Percentiles rank a stretch among this genome's conserved stretches.
phyloP scores from a whole-genome alignment of 768 basidiomycete genomes.

The Trametes coccinea region DNA sequence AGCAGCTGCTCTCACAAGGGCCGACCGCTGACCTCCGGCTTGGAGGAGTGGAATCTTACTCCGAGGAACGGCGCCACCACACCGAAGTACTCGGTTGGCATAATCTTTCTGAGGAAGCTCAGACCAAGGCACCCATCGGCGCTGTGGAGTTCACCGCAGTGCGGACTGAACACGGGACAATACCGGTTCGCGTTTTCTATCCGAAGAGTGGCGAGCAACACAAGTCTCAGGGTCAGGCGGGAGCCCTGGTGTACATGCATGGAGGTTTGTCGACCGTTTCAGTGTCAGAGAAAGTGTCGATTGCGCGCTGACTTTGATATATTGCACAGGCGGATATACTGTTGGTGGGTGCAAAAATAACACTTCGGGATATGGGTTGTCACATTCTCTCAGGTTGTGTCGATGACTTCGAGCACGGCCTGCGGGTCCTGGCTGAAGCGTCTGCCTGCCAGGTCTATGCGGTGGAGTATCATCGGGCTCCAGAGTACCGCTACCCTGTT shows the following conservation, averaged over 20 bases:
- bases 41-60: conserved; percentile 7
- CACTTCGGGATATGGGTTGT: no score
- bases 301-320: not conserved
- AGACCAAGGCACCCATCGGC: conserved; percentile 3
- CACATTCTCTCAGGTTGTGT: not conserved
- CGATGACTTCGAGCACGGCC: conserved; percentile 18
- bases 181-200: conserved; percentile 6
- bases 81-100: conserved; percentile 10
- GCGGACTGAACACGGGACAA: conserved; percentile 11
- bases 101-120: conserved; percentile 1
- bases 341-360: not conserved
- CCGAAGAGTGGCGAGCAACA: conserved; percentile 1
- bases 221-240: not conserved
- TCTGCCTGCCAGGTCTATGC: conserved; percentile 20
- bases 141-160: conserved; percentile 16
- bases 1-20: not conserved
- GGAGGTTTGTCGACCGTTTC: conserved; percentile 10
- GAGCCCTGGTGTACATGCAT: conserved; percentile 18
- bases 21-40: conserved; percentile 2
- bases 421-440: conserved; percentile 17
- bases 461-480: conserved; percentile 15
- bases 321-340: conserved; percentile 6
- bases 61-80: conserved; percentile 8
- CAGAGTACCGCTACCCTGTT: conserved; percentile 15
- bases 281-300: not conserved